Conservation (phyloP, 352 stramenopile genomes). For the Pythium monospermum region DNA sequence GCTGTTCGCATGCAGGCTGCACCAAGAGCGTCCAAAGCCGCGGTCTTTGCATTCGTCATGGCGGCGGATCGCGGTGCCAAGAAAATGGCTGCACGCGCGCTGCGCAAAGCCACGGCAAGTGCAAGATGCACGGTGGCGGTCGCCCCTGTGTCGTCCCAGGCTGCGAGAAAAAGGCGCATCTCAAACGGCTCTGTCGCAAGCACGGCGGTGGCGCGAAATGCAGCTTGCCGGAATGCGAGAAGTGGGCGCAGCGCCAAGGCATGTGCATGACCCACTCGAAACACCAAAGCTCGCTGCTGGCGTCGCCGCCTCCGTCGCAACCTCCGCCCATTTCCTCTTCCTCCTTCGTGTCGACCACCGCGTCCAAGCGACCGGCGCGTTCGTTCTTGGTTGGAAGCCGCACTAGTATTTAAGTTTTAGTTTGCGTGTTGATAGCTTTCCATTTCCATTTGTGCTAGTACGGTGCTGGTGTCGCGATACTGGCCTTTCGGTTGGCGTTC, state of each 20-base stretch:
- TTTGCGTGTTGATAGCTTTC: too few relatives aligned
- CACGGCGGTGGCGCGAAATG: constrained; percentile 82
- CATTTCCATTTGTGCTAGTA: too few relatives aligned
- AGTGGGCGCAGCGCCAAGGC: constrained; percentile 77
- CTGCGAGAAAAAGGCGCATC: constrained; percentile 78
- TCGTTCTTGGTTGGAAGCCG: background rate
- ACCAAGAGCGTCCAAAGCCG: constrained; percentile 81
- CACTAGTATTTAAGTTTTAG: background rate
- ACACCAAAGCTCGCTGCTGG: constrained; percentile 21
- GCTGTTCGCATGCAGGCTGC: constrained; percentile 60
- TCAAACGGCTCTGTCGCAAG: constrained; percentile 79
- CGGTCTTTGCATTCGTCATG: constrained; percentile 58
- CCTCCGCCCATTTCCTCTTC: constrained; percentile 21
- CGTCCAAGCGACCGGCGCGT: background rate
- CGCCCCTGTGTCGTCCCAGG: constrained; percentile 54
- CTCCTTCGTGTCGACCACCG: background rate
- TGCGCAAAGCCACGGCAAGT: constrained; percentile 71
- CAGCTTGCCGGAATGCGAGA: constrained; percentile 54
- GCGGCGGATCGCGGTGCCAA: constrained; percentile 73
- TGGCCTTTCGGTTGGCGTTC: too few relatives aligned
- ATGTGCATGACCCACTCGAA: constrained; percentile 87
- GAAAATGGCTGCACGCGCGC: constrained; percentile 45
- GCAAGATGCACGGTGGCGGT: constrained; percentile 53
- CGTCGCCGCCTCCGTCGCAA: constrained; percentile 16
- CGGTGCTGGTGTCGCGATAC: too few relatives aligned